Evolutionary conservation across 768 basidiomycete species (phyloP).

Genomic region (Phlebiopsis flavidoalba): DNA sequence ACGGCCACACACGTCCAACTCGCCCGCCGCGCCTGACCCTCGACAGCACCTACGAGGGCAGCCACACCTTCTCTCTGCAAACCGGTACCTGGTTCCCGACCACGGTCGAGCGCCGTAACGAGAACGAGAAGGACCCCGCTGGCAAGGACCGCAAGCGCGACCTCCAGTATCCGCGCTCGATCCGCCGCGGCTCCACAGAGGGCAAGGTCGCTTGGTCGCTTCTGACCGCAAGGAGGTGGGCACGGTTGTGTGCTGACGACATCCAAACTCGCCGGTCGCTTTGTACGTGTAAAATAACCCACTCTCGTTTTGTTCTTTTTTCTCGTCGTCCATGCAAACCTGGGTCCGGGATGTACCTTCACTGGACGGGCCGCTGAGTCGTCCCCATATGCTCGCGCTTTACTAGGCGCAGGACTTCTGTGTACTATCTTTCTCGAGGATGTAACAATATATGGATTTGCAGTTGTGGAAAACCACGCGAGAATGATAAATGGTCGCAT

Average conservation of each 20-base stretch:
- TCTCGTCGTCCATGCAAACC: neutral
- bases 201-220: slow-evolving; percentile 15
- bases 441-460: too few relatives aligned
- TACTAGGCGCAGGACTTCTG: neutral
- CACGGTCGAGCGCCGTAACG: slow-evolving; percentile 13
- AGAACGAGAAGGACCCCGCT: slow-evolving; percentile 28
- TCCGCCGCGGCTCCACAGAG: neutral
- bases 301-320: neutral
- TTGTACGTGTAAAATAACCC: neutral
- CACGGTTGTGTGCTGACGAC: neutral
- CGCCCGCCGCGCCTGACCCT: slow-evolving; percentile 23
- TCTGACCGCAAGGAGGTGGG: slow-evolving; percentile 1
- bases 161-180: slow-evolving; percentile 11
- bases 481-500: neutral
- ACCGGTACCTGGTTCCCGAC: slow-evolving; percentile 20
- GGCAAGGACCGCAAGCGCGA: slow-evolving; percentile 29
- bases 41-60: slow-evolving; percentile 38
- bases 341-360: too few relatives aligned
- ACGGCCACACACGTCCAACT: slow-evolving; percentile 25
- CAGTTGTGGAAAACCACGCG: too few relatives aligned
- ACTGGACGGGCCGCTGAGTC: neutral
- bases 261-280: slow-evolving; percentile 7
- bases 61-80: slow-evolving; percentile 27
- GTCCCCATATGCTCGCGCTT: neutral
- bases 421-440: neutral